phyloP scores from a whole-genome alignment of 2,329 filamentous ascomycete genomes.

The Diaporthe sp. region DNA sequence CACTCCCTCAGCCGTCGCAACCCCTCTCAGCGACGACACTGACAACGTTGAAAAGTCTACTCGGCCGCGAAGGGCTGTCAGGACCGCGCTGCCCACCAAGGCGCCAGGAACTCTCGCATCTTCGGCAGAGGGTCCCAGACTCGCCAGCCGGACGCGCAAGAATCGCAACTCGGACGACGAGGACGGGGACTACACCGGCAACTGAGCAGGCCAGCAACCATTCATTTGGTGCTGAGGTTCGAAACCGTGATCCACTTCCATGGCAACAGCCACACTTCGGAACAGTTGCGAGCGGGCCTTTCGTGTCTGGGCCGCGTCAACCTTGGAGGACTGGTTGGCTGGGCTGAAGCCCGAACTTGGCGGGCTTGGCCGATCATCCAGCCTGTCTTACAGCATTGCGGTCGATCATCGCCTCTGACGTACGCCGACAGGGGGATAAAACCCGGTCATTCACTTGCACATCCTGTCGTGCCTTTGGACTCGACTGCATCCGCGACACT shows the following conservation, averaged over 20 bases:
- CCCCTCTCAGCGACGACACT: not conserved
- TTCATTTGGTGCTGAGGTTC: not conserved
- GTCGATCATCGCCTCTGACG: conserved; percentile 10
- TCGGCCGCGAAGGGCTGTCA: not conserved
- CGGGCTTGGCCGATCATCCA: not conserved
- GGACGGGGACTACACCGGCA: not conserved
- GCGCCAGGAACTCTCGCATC: not conserved
- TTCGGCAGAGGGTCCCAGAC: not conserved
- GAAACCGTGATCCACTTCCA: not conserved
- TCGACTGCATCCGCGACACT: not conserved
- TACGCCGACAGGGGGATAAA: not conserved
- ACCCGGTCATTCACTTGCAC: not conserved
- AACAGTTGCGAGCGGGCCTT: not conserved
- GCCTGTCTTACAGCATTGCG: not conserved
- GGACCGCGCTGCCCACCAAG: conserved; percentile 18
- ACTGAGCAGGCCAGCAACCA: not conserved
- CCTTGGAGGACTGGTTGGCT: not conserved
- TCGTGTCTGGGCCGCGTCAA: not conserved
- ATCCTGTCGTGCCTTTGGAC: not conserved
- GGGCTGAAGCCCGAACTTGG: not conserved
- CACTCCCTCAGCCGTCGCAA: not conserved
- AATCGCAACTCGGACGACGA: not conserved
- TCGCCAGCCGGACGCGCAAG: conserved; percentile 18
- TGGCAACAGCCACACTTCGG: not conserved
- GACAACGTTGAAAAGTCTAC: not conserved